Percentiles rank a stretch among this genome's conserved stretches.
Conservation (phyloP, 345 rosid genomes). For the thale cress (Arabidopsis thaliana) region DNA sequence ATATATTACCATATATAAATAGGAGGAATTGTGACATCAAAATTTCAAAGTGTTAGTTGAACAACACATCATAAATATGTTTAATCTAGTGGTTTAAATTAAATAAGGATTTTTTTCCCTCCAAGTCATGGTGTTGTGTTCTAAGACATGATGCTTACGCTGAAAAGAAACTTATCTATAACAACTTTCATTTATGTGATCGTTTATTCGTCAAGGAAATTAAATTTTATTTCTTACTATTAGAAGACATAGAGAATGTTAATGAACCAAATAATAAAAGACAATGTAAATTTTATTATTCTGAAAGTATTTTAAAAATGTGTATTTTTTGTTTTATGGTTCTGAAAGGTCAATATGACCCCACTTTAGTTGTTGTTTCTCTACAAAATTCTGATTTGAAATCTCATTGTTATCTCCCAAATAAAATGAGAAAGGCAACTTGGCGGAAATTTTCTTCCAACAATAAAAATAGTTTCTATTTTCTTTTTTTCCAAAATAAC, state of each 20-base stretch:
- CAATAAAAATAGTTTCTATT: not conserved
- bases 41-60: conserved; percentile 7
- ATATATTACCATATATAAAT: conserved; percentile 26
- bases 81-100: too few relatives aligned
- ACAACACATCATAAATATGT: conserved; percentile 19
- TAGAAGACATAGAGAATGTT: not conserved
- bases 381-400: not conserved
- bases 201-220: not conserved
- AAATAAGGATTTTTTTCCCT: too few relatives aligned
- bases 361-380: not conserved
- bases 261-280: not conserved
- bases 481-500: not conserved
- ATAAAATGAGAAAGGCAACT: conserved; percentile 5
- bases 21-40: not conserved
- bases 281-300: not conserved
- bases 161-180: not conserved
- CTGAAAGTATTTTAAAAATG: not conserved
- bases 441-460: not conserved
- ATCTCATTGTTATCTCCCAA: not conserved
- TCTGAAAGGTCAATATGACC: not conserved
- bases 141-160: not conserved
- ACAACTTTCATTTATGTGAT: not conserved
- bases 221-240: not conserved
- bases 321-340: not conserved
- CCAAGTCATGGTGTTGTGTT: not conserved